Conservation (phyloP, 108 stramenopile species). For the Cyclostephanos tholiformis region DNA sequence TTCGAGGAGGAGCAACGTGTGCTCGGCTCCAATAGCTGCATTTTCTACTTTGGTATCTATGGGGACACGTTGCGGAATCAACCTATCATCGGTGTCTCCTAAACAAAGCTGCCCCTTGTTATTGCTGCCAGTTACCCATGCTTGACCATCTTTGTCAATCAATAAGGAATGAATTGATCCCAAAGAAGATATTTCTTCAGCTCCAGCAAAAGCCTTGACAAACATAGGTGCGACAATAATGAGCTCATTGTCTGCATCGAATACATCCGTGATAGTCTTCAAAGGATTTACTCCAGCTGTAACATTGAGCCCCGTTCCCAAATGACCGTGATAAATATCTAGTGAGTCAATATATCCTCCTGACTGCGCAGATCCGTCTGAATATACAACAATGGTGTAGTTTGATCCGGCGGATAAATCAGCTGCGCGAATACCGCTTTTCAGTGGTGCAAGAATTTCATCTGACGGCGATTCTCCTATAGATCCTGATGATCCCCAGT, state of each 20-base stretch:
- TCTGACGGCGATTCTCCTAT: conserved; percentile 21
- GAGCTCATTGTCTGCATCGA: conserved; percentile 22
- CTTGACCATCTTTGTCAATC: conserved; percentile 39
- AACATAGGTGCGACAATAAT: conserved; percentile 34
- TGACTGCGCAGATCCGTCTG: conserved; percentile 43
- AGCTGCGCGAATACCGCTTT: conserved; percentile 12
- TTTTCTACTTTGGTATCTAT: conserved; percentile 15
- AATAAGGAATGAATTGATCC: conserved; percentile 44
- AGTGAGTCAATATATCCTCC: conserved; percentile 44
- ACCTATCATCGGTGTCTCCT: conserved; percentile 40
- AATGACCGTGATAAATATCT: conserved; percentile 47
- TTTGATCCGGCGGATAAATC: conserved; percentile 43
- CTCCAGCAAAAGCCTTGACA: conserved; percentile 37
- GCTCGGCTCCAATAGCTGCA: conserved; percentile 50
- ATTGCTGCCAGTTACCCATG: conserved; percentile 45
- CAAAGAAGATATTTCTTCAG: conserved; percentile 15
- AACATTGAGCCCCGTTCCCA: conserved; percentile 28
- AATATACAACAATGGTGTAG: conserved; percentile 36
- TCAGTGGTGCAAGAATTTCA: conserved; percentile 18
- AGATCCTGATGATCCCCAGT: conserved; percentile 46
- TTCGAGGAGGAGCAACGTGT: conserved; percentile 48
- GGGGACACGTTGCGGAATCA: conserved; percentile 28
- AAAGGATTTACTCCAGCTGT: conserved; percentile 31
- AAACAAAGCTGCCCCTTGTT: conserved; percentile 43
- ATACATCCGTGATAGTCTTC: conserved; percentile 31